These are phyloP conservation scores for Leccinum insolens DNA, from an alignment of 1,284 basidiomycete genomes.

Conservation along the genomic window DNA sequence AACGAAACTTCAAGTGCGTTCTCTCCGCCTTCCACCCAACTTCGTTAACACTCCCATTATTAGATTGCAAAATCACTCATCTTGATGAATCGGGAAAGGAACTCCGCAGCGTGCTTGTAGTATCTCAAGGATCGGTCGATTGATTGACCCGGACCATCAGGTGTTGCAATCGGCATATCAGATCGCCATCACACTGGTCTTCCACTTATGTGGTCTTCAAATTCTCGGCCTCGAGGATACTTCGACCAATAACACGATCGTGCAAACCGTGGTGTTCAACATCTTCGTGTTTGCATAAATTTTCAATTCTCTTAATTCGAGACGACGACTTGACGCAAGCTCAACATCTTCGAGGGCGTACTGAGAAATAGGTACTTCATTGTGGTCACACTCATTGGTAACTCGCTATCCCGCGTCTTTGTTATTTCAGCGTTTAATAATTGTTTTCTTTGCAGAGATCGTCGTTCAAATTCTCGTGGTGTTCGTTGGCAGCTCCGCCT, in stretches of 20 bases:
- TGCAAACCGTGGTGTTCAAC: conserved; percentile 94
- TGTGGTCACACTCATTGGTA: conserved; percentile 83
- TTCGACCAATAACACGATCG: conserved; percentile 49
- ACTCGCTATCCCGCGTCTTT: conserved; percentile 18
- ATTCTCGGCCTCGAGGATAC: conserved; percentile 69
- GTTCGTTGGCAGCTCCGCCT: conserved; percentile 89
- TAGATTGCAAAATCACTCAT: neutral
- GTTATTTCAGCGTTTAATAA: neutral
- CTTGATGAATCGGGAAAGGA: neutral
- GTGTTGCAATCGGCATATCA: conserved; percentile 86
- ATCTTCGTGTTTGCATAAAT: conserved; percentile 97
- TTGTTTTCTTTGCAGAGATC: conserved; percentile 60
- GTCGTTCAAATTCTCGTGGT: conserved; percentile 85
- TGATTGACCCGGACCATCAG: neutral
- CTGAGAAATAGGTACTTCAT: conserved; percentile 86
- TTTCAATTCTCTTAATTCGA: conserved; percentile 92
- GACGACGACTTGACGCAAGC: conserved; percentile 84
- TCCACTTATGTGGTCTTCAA: conserved; percentile 82
- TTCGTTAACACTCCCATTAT: neutral
- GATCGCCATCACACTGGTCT: conserved; percentile 80
- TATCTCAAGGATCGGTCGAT: neutral
- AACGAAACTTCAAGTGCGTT: neutral
- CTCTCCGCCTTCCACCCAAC: too few relatives aligned
- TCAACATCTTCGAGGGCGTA: conserved; percentile 92
- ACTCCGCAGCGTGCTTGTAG: neutral